Evolutionary conservation across 257 asterid species (phyloP), one percentile per base, ranked within the genome.

Genomic region (Lithospermum erythrorhizon): DNA sequence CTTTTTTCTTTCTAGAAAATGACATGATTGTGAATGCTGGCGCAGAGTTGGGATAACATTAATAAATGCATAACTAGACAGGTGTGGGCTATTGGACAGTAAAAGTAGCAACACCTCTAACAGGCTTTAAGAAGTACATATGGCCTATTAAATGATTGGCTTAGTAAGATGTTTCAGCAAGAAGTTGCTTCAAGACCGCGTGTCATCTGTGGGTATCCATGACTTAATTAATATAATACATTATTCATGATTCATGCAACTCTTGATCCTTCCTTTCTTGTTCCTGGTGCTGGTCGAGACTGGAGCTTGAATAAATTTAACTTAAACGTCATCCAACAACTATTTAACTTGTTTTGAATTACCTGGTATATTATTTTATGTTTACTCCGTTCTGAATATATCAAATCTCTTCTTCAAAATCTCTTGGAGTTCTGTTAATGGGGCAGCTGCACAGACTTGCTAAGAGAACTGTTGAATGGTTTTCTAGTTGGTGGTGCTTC

Each of bases 71-170:
- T 89, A 89, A n/a, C n/a, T 63, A 97, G 89, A 75, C 99, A 97
- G 21, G 99, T 89, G 24, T 93, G 99, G 97, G 99, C 99, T n/a
- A 93, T 89, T 66, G 99, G 99, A 76, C 27, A 97, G 97, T 69
- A 67, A 93, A 93, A 81, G 97, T 89, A 71, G 97, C 99, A 61
- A 56, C 99, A 64, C 97, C 97, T 5, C 89, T n/a, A 87, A 81
- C 99, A 93, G 82, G 97, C 99, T n/a, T 63, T 97, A 93, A 74
- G 97, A 93, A 76, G 99, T 93, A 68, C 99, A 93, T 58, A 80
- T 72, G 57, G 97, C n/a, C 97, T 64, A 81, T 86, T 69, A n/a
- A 89, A 97, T 60, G 94, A 86, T 77, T 93, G 99, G 96, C 89
- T 93, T 53, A 76, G 80, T 61, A 84, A 89, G 85, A 89, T 65